A percentile compares a stretch with the other conserved stretches of the same genome.
phyloP scores from a whole-genome alignment of 768 basidiomycete genomes.

The Sistotremastrum niveocremeum region DNA sequence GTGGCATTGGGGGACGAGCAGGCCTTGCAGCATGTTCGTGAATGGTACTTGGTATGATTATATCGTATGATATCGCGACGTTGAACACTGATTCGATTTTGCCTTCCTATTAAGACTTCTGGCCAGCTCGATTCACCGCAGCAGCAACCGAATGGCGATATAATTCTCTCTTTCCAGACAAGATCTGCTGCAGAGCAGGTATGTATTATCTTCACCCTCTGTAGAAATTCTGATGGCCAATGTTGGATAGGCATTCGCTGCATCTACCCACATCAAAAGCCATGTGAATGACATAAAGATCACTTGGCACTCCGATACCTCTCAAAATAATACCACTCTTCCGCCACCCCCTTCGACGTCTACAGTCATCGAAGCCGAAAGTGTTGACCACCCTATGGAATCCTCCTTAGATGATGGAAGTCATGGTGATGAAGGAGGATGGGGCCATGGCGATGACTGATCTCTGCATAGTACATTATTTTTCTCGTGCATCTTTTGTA shows the following conservation, averaged over 20 bases:
- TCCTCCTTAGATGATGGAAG: no score
- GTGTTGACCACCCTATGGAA: no score
- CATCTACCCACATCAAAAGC: conserved; percentile 48
- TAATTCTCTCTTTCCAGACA: conserved; percentile 57
- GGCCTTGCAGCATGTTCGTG: conserved; percentile 43
- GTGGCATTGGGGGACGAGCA: conserved; percentile 31
- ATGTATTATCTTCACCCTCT: conserved; percentile 6
- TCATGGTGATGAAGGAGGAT: no score
- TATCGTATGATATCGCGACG: background rate
- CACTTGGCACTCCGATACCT: conserved; percentile 43
- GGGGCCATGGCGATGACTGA: no score
- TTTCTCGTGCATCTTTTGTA: no score
- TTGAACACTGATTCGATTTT: conserved; percentile 3
- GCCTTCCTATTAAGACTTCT: conserved; percentile 30
- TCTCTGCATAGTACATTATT: no score
- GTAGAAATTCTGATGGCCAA: conserved; percentile 5
- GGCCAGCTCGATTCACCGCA: conserved; percentile 62
- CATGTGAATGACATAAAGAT: conserved; percentile 51
- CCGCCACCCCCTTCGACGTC: no score
- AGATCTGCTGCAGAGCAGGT: conserved; percentile 71
- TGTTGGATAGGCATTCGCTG: conserved; percentile 46
- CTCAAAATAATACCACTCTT: background rate
- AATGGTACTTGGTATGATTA: conserved; percentile 67
- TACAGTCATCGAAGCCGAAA: no score
- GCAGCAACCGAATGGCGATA: conserved; percentile 36